Evolutionary conservation across 441 rosid genomes (phyloP), one percentile per base, ranked within the genome.

Genomic region (Arabidopsis lyrata): DNA sequence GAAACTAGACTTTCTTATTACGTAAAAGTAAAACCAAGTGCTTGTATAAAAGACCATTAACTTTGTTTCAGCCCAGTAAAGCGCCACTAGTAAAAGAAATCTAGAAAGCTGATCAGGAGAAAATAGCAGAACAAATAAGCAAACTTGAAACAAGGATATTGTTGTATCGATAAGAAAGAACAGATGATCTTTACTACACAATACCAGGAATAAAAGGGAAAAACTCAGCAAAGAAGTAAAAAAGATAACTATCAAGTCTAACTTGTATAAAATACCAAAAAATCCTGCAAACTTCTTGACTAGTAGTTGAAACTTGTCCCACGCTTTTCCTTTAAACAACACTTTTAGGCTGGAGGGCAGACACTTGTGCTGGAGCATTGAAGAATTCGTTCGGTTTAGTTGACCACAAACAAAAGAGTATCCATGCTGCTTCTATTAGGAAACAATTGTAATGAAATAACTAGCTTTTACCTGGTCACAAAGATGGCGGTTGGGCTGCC

Each of bases 401-500:
- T 39, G 47, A 42, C 39, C 49, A 60, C 10, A 20, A 34, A 22
- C 3, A 38, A 58, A 22, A 3, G 34, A 58, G 35, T 20, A 57
- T 27, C 8, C 14, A 27, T 10, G 52, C 9, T 48, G 57, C 24
- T 47, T 63, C 65, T 44, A 47, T 20, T 15, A 34, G 22, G 22
- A 55, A 47, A 49, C 53, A 27, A 14, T 5, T 36, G 34, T 27
- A 38, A 31, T 52, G 36, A 52, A 74, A 22, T 15, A 64, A 27
- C 52, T 12, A 48, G 70, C 2, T 62, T 68, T 82, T 78, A 88
- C 87, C 86, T 75, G 63, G 81, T 61, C 63, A 92, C 35, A 83
- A 89, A 90, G 81, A 94, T 82, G 58, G 94, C 91, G 3, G 95
- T 88, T 39, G 97, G 97, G 47, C 72, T 80, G 34, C 97, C 99